Evolutionary conservation across 331 rosid genomes (phyloP).

Genomic region (Dryas integrifolia): DNA sequence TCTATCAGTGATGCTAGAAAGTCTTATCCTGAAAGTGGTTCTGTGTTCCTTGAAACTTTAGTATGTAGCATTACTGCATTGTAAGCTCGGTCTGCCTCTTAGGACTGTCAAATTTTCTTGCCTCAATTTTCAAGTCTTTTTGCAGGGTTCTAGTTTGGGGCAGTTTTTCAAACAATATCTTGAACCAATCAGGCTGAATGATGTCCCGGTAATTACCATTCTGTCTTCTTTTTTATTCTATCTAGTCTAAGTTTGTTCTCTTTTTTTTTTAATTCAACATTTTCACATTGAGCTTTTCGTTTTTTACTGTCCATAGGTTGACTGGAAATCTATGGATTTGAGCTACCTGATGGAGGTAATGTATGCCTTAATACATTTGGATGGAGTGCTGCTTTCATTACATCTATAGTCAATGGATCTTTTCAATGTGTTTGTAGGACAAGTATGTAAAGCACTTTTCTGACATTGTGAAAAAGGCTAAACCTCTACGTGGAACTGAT

Average conservation of each 20-base stretch:
- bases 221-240: slow-evolving; percentile 7
- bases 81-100: slow-evolving; percentile 11
- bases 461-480: slow-evolving; percentile 59
- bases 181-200: slow-evolving; percentile 89
- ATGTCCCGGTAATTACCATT: slow-evolving; percentile 51
- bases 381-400: neutral
- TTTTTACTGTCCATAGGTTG: slow-evolving; percentile 48
- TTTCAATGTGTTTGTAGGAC: slow-evolving; percentile 48
- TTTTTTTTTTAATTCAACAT: slow-evolving; percentile 17
- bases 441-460: slow-evolving; percentile 59
- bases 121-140: slow-evolving; percentile 16
- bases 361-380: slow-evolving; percentile 10
- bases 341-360: slow-evolving; percentile 90
- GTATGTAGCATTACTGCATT: neutral
- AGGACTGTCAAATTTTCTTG: slow-evolving; percentile 11
- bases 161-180: slow-evolving; percentile 86
- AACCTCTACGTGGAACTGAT: slow-evolving; percentile 61
- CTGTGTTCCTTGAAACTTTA: neutral
- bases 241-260: slow-evolving; percentile 4
- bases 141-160: slow-evolving; percentile 94
- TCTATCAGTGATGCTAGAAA: neutral
- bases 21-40: neutral
- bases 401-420: slow-evolving; percentile 20
- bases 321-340: slow-evolving; percentile 86
- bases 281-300: slow-evolving; percentile 23